Evolutionary conservation across 768 basidiomycete species (phyloP).

Genomic region (Chalciporus pseudorubinellus): DNA sequence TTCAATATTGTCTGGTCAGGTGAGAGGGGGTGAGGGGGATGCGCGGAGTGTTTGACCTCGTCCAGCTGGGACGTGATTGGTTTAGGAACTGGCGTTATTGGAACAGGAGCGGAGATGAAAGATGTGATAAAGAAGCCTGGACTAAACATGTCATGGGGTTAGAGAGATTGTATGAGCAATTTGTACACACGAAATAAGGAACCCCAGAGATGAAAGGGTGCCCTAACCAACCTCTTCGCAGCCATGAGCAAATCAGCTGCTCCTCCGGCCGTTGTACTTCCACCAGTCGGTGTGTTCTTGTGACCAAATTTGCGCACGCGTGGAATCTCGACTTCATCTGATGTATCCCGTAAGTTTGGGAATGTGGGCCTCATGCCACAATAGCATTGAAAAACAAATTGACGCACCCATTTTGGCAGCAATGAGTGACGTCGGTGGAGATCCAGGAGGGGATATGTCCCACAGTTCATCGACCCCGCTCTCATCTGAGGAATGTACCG

Average conservation of each 20-base stretch:
- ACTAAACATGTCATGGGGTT: conserved; percentile 29
- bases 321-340: conserved; percentile 56
- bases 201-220: conserved; percentile 9
- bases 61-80: conserved; percentile 19
- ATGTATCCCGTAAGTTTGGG: conserved; percentile 1
- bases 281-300: conserved; percentile 13
- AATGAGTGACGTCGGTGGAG: conserved; percentile 38
- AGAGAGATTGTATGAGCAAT: conserved; percentile 19
- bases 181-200: conserved; percentile 18
- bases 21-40: conserved; percentile 17
- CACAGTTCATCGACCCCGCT: conserved; percentile 56
- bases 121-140: conserved; percentile 34
- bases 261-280: neutral
- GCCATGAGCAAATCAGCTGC: conserved; percentile 12
- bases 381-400: neutral
- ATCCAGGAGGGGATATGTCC: conserved; percentile 45
- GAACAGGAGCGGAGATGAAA: conserved; percentile 32
- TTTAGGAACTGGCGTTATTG: conserved; percentile 20
- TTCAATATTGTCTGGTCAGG: conserved; percentile 15
- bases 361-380: neutral
- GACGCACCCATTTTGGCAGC: conserved; percentile 51
- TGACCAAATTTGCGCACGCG: conserved; percentile 47
- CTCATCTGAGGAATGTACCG: conserved; percentile 33
- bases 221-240: conserved; percentile 22
- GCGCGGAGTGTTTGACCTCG: conserved; percentile 17